Conservation (phyloP, 495 filamentous ascomycete species). For the Massariosphaeria phaeospora region DNA sequence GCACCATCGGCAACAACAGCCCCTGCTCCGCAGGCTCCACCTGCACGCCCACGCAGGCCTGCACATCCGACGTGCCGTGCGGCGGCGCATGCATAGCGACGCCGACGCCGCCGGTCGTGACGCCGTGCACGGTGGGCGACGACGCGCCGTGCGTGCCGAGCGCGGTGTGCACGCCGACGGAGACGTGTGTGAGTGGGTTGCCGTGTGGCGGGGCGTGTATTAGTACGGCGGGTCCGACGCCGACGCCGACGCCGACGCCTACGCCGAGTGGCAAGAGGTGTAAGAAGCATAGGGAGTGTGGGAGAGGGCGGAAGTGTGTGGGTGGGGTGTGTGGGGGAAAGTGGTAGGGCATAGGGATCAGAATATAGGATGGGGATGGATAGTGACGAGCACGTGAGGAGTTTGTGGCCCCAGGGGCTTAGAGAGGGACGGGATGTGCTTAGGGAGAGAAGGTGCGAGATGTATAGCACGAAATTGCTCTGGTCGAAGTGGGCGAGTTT, state of each 20-base stretch:
- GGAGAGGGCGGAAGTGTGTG: slow-evolving; percentile 8
- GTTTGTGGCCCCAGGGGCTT: too few relatives aligned
- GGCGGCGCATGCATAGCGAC: slow-evolving; percentile 18
- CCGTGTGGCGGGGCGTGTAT: slow-evolving; percentile 17
- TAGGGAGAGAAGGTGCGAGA: too few relatives aligned
- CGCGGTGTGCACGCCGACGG: slow-evolving; percentile 14
- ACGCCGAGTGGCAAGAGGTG: slow-evolving; percentile 3
- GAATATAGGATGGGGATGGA: background rate
- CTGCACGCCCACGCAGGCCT: slow-evolving; percentile 26
- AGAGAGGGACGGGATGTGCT: too few relatives aligned
- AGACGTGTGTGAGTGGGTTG: background rate
- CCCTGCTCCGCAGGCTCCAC: slow-evolving; percentile 10
- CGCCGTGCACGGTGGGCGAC: slow-evolving; percentile 17
- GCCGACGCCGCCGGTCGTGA: slow-evolving; percentile 6
- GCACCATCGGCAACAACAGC: slow-evolving; percentile 12
- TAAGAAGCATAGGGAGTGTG: slow-evolving; percentile 1
- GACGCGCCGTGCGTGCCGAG: slow-evolving; percentile 4
- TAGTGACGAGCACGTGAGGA: too few relatives aligned
- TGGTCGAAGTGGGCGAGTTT: too few relatives aligned
- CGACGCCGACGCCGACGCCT: background rate
- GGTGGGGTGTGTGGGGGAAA: slow-evolving; percentile 9
- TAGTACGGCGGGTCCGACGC: background rate
- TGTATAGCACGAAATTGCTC: too few relatives aligned
- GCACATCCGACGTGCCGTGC: slow-evolving; percentile 13
- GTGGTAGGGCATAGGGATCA: background rate